Conservation (phyloP, 140 eudicot species). For the Flaveria floridana region DNA sequence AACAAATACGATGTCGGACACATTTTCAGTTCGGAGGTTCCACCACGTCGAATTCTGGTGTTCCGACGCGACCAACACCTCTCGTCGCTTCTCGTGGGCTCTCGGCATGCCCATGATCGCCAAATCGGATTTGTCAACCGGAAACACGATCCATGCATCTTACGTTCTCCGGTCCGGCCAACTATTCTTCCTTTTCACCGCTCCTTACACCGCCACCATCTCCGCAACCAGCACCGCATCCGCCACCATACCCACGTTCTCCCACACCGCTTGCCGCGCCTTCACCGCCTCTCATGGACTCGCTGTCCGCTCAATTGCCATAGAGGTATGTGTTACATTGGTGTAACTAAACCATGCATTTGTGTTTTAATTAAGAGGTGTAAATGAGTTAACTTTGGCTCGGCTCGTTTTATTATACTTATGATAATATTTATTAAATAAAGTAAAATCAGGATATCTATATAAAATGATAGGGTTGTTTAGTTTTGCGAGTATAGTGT, state of each 20-base stretch:
- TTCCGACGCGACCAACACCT: slow-evolving; percentile 70
- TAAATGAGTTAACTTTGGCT: background rate
- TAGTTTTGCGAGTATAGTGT: no score
- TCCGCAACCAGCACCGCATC: slow-evolving; percentile 30
- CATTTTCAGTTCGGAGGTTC: slow-evolving; percentile 56
- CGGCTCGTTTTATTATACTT: background rate
- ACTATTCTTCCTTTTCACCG: slow-evolving; percentile 70
- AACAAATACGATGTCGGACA: slow-evolving; percentile 50
- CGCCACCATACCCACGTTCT: slow-evolving; percentile 56
- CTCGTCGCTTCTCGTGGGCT: slow-evolving; percentile 73
- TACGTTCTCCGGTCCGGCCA: slow-evolving; percentile 63
- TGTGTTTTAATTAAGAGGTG: background rate
- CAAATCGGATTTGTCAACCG: slow-evolving; percentile 87
- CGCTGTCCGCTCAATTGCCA: slow-evolving; percentile 66
- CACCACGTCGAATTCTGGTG: slow-evolving; percentile 94
- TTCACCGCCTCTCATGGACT: slow-evolving; percentile 78
- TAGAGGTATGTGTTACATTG: slow-evolving; percentile 30
- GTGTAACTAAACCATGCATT: background rate
- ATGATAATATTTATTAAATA: no score
- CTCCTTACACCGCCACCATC: slow-evolving; percentile 70
- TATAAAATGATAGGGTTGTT: no score
- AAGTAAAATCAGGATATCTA: no score
- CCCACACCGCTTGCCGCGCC: slow-evolving; percentile 35
- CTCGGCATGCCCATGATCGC: slow-evolving; percentile 79
- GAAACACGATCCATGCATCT: slow-evolving; percentile 76